Evolutionary conservation across 2,329 filamentous ascomycete genomes (phyloP).

Genomic region (Ascochyta koolunga): DNA sequence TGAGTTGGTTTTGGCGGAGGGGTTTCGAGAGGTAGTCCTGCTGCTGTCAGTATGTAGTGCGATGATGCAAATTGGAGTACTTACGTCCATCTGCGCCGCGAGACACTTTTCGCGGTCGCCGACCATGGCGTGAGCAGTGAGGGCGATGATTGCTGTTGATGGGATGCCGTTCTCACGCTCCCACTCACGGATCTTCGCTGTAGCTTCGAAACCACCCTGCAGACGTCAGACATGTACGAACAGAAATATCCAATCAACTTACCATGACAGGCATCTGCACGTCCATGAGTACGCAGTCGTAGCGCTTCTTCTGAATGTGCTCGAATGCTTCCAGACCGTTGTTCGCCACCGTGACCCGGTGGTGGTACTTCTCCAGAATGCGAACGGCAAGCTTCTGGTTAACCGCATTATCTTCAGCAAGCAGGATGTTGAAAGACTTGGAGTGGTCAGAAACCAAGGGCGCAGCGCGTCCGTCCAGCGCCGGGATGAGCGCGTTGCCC

Average conservation of each 20-base stretch:
- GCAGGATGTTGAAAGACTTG: slow-evolving; percentile 90
- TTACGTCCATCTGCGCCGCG: slow-evolving; percentile 90
- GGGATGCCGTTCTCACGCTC: slow-evolving; percentile 80
- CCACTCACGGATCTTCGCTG: slow-evolving; percentile 93
- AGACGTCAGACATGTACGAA: slow-evolving; percentile 44
- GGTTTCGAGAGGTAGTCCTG: slow-evolving; percentile 93
- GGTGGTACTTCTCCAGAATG: slow-evolving; percentile 96
- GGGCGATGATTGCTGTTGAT: slow-evolving; percentile 91
- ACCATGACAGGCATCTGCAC: slow-evolving; percentile 99
- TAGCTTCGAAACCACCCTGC: slow-evolving; percentile 94
- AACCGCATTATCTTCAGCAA: slow-evolving; percentile 96
- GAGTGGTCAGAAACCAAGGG: slow-evolving; percentile 92
- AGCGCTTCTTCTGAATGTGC: slow-evolving; percentile 88
- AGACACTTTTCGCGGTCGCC: slow-evolving; percentile 98
- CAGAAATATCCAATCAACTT: slow-evolving; percentile 40
- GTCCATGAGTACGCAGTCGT: slow-evolving; percentile 98
- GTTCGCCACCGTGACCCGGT: slow-evolving; percentile 88
- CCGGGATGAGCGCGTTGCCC: slow-evolving; percentile 94
- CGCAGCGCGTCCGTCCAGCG: slow-evolving; percentile 89
- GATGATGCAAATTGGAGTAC: slow-evolving; percentile 14
- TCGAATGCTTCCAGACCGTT: slow-evolving; percentile 94
- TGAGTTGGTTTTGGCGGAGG: slow-evolving; percentile 93
- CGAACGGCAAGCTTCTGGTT: slow-evolving; percentile 96
- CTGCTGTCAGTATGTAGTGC: slow-evolving; percentile 19
- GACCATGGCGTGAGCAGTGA: slow-evolving; percentile 98